Conservation (phyloP, 1,284 basidiomycete species). For the Flammula alnicola region DNA sequence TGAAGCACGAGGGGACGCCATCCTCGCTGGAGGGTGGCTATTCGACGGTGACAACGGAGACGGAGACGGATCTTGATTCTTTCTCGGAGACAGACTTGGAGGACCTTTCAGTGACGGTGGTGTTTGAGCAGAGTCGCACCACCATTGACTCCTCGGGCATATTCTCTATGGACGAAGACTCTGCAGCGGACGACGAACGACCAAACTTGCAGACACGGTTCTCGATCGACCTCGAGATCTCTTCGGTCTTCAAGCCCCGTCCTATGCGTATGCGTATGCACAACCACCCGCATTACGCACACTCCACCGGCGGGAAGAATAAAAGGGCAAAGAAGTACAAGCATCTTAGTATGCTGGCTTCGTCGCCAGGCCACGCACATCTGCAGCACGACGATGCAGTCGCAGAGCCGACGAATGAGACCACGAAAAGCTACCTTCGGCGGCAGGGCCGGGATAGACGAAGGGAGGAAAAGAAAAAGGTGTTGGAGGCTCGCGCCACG, state of each 20-base stretch:
- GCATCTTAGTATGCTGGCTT: slow-evolving; percentile 22
- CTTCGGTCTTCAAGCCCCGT: slow-evolving; percentile 72
- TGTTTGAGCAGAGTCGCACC: slow-evolving; percentile 27
- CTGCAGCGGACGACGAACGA: slow-evolving; percentile 44
- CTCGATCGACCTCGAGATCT: slow-evolving; percentile 64
- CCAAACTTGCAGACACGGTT: slow-evolving; percentile 30
- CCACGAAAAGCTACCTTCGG: slow-evolving; percentile 42
- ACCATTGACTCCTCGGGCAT: slow-evolving; percentile 19
- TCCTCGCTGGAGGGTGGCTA: slow-evolving; percentile 25
- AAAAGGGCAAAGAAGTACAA: slow-evolving; percentile 44
- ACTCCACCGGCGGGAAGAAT: slow-evolving; percentile 34
- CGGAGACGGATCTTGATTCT: slow-evolving; percentile 43
- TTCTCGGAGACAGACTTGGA: slow-evolving; percentile 36
- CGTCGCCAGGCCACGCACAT: slow-evolving; percentile 8
- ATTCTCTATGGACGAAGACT: slow-evolving; percentile 56
- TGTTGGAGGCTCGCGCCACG: slow-evolving; percentile 31
- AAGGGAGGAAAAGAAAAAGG: slow-evolving; percentile 37
- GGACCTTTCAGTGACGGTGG: slow-evolving; percentile 35
- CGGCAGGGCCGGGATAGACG: slow-evolving; percentile 56
- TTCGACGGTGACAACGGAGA: slow-evolving; percentile 37
- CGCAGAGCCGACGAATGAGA: slow-evolving; percentile 17
- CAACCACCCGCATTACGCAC: slow-evolving; percentile 29
- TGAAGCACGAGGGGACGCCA: slow-evolving; percentile 21
- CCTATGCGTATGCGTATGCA: slow-evolving; percentile 55
- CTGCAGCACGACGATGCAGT: slow-evolving; percentile 5